Percentiles rank a stretch among this genome's conserved stretches.
Conservation (phyloP, 805 yeast species). For the Cyberlindnera maclurae region DNA sequence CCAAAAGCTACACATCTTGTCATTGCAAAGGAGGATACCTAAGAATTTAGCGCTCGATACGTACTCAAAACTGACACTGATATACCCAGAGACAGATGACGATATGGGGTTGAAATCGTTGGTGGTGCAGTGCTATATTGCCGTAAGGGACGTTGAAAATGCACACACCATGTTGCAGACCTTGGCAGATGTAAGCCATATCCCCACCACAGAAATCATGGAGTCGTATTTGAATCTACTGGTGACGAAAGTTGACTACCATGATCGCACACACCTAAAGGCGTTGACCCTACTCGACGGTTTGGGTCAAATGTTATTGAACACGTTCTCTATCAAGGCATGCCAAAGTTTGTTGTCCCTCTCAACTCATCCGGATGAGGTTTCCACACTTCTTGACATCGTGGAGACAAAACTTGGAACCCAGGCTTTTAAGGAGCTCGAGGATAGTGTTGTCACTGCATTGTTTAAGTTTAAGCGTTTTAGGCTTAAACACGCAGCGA, state of each 20-base stretch:
- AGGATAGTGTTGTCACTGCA: background rate
- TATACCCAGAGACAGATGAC: background rate
- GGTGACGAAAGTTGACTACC: background rate
- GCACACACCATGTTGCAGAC: background rate
- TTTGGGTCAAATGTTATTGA: conserved; percentile 8
- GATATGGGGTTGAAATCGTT: conserved; percentile 1
- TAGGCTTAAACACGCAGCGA: background rate
- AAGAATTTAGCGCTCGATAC: too few relatives aligned
- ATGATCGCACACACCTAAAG: background rate
- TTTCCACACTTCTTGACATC: conserved; percentile 9
- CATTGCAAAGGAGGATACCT: background rate
- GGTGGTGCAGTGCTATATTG: too few relatives aligned
- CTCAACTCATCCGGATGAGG: conserved; percentile 5
- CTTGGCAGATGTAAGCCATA: background rate
- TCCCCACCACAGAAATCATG: conserved; percentile 1
- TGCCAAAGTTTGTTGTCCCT: background rate
- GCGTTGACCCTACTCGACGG: conserved; percentile 1
- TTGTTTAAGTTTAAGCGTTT: background rate
- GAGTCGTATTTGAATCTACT: conserved; percentile 3
- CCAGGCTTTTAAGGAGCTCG: background rate
- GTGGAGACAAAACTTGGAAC: conserved; percentile 3
- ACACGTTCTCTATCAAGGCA: conserved; percentile 2
- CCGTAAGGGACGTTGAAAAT: too few relatives aligned
- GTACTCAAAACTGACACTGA: too few relatives aligned
- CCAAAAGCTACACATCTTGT: background rate